phyloP scores from a whole-genome alignment of 2,329 filamentous ascomycete species.

The Microdochium paspali region DNA sequence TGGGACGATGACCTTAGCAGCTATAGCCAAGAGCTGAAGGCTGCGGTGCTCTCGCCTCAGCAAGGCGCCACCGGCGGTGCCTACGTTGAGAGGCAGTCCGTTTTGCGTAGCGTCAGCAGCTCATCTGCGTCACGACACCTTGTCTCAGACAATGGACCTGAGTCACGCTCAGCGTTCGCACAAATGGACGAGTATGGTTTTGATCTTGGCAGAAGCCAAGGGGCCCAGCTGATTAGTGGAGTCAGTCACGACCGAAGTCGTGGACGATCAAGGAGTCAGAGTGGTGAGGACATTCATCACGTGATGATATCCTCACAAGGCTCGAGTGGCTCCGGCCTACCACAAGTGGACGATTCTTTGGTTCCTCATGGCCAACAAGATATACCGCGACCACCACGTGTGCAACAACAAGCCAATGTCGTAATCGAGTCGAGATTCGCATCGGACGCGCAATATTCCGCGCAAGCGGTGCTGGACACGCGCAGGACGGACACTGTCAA shows the following conservation, averaged over 20 bases:
- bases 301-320: not conserved
- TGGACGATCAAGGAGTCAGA: not conserved
- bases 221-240: not conserved
- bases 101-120: not conserved
- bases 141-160: not conserved
- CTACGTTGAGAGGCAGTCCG: not conserved
- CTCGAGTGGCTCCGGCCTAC: not conserved
- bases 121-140: not conserved
- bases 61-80: conserved; percentile 8
- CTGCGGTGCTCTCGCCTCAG: not conserved
- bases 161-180: not conserved
- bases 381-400: not conserved
- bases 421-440: not conserved
- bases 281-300: not conserved
- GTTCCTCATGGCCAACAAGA: not conserved
- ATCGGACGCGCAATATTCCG: not conserved
- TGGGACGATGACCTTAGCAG: conserved; percentile 36
- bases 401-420: not conserved
- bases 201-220: not conserved
- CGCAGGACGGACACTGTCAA: not conserved
- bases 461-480: not conserved
- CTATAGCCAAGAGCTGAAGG: conserved; percentile 3
- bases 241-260: not conserved
- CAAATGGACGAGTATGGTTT: not conserved
- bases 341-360: not conserved